phyloP scores from a whole-genome alignment of 2,329 filamentous ascomycete genomes.

The Colletotrichum caudatum region DNA sequence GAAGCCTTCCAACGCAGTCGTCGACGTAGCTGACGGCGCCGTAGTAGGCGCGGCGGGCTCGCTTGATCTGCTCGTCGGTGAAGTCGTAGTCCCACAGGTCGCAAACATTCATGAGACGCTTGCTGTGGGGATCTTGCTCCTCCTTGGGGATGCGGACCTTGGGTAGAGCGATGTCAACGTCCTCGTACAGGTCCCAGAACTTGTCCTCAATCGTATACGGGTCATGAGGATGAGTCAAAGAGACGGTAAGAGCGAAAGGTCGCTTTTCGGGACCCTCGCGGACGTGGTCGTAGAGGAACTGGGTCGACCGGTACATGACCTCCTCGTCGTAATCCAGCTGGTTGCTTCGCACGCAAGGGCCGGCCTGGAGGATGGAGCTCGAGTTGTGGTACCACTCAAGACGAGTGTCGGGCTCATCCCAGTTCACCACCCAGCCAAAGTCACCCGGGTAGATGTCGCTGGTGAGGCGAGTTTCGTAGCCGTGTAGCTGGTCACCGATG shows the following conservation, averaged over 20 bases:
- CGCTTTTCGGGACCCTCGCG: constrained; percentile 79
- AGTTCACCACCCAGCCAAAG: constrained; percentile 95
- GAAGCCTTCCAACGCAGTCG: constrained; percentile 87
- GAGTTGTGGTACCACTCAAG: constrained; percentile 98
- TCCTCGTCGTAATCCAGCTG: constrained; percentile 97
- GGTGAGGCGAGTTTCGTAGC: constrained; percentile 92
- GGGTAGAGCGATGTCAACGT: constrained; percentile 86
- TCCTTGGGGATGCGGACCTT: constrained; percentile 82
- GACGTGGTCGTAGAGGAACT: constrained; percentile 92
- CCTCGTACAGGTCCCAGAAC: constrained; percentile 94
- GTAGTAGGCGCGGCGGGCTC: constrained; percentile 89
- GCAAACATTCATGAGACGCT: constrained; percentile 86
- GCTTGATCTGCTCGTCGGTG: constrained; percentile 86
- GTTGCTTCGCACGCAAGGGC: constrained; percentile 89
- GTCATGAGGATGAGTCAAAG: constrained; percentile 93
- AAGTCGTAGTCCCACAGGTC: constrained; percentile 89
- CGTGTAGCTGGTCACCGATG: constrained; percentile 92
- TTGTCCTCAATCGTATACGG: constrained; percentile 94
- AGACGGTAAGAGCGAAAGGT: constrained; percentile 90
- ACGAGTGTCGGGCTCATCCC: constrained; percentile 88
- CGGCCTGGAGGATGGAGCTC: constrained; percentile 91
- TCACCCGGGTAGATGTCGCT: constrained; percentile 96
- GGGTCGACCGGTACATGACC: constrained; percentile 90
- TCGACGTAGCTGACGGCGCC: constrained; percentile 95
- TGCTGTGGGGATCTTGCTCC: constrained; percentile 86